Conservation (phyloP, 305 asterid species). For the Fraxinus ornus region DNA sequence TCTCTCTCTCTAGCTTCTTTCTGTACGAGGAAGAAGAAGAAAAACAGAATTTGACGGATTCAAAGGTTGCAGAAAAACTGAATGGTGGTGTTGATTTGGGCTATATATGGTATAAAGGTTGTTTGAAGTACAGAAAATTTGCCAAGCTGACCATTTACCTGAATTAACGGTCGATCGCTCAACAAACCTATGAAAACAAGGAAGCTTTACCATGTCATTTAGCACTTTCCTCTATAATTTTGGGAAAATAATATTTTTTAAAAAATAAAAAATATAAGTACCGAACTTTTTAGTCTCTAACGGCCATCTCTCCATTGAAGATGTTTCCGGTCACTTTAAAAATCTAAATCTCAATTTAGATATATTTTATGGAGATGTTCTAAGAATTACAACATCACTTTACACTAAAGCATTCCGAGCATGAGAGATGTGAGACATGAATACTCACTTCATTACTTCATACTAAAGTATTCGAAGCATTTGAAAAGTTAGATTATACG, state of each 20-base stretch:
- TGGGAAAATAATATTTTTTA: not conserved
- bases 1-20: slow-evolving; percentile 1
- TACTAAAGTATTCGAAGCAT: no score
- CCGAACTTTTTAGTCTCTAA: not conserved
- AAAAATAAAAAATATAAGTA: not conserved
- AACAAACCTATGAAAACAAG: not conserved
- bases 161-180: slow-evolving; percentile 51
- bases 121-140: slow-evolving; percentile 7
- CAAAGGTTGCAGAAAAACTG: slow-evolving; percentile 38
- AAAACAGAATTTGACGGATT: slow-evolving; percentile 16
- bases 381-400: not conserved
- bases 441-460: no score
- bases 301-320: not conserved
- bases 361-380: no score
- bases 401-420: not conserved
- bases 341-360: no score
- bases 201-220: not conserved
- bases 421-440: not conserved
- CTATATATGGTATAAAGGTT: slow-evolving; percentile 25
- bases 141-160: slow-evolving; percentile 35
- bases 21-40: slow-evolving; percentile 21
- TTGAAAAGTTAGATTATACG: no score
- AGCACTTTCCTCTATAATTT: not conserved
- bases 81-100: slow-evolving; percentile 24
- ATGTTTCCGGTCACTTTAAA: no score